These are phyloP conservation scores for Teratosphaeria pseudoeucalypti DNA, from an alignment of 2,329 filamentous ascomycete genomes.

Conservation along the genomic window DNA sequence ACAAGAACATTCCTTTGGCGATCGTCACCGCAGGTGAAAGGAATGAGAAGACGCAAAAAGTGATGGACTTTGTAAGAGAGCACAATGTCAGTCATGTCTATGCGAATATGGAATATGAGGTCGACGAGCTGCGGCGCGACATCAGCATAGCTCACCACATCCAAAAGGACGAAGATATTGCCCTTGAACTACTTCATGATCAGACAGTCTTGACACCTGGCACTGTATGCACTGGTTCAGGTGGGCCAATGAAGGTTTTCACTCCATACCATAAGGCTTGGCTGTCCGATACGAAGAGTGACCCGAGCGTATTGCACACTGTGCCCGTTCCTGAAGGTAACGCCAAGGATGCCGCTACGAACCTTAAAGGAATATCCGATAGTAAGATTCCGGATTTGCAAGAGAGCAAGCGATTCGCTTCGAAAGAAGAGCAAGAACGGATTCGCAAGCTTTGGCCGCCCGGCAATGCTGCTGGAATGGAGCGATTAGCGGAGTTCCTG, in stretches of 20 bases:
- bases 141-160: constrained; percentile 31
- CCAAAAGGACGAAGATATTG: constrained; percentile 25
- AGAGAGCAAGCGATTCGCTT: constrained; percentile 32
- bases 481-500: constrained; percentile 33
- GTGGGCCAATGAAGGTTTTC: constrained; percentile 42
- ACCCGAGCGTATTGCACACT: constrained; percentile 35
- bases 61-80: constrained; percentile 35
- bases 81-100: constrained; percentile 38
- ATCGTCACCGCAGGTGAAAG: constrained; percentile 35
- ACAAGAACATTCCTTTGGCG: constrained; percentile 40
- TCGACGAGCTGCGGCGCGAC: constrained; percentile 65
- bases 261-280: constrained; percentile 41
- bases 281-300: constrained; percentile 33
- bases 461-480: constrained; percentile 32
- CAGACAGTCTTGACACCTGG: constrained; percentile 41
- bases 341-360: constrained; percentile 34
- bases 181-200: constrained; percentile 38
- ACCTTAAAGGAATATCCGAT: constrained; percentile 50
- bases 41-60: constrained; percentile 31
- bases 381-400: constrained; percentile 30
- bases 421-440: constrained; percentile 28
- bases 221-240: constrained; percentile 30
- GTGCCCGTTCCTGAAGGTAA: constrained; percentile 33
- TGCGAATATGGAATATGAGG: constrained; percentile 69
- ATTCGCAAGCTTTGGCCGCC: constrained; percentile 37